Evolutionary conservation across 768 basidiomycete genomes (phyloP), one percentile per base, ranked within the genome.

Genomic region (Hericium coralloides): DNA sequence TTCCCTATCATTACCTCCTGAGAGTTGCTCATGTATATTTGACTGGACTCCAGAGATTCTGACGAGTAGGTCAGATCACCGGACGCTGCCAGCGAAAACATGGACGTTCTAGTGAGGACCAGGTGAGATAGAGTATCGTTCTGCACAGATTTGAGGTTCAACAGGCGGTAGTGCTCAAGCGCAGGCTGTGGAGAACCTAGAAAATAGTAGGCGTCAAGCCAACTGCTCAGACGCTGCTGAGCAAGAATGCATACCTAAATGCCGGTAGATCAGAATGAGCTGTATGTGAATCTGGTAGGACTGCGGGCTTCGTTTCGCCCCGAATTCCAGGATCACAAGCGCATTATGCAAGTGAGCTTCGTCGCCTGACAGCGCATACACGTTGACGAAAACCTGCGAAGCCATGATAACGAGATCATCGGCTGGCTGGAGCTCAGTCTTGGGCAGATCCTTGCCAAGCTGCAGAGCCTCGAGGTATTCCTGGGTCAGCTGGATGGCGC

Each of bases 51-150:
- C 39, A 89, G 63, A 66, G 87, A 89, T 68, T 92, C 91, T 14
- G 85, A 78, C 22, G 81, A 75, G 68, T 83, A 80, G 1, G 89
- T 86, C 26, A 93, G 68, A 64, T 93, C 91, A 8, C 91, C 91
- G 14, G 74, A 79, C 4, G 87, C 76, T 47, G 88, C 84, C 39
- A 87, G 72, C 2, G 89, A 91, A 73, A 92, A 95, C 0, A 84
- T 88, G 20, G 84, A 81, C 12, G 85, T 80, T 20, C 92, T 81
- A 18, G 88, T 82, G 43, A 93, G 78, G 53, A 93, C 70, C 55
- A 91, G 79, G 66, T 95, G 90, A 1, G 90, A 91, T 8, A 97
- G 75, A 0, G 94, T 95, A 65, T 97, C 94, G 57, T 87, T 80
- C 67, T 95, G 92, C 22, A 95, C 79, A 64, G 91, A 87, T 67